Evolutionary conservation across 2,329 filamentous ascomycete genomes (phyloP), one percentile per base, ranked within the genome.

Genomic region (Sclerotinia subarctica): DNA sequence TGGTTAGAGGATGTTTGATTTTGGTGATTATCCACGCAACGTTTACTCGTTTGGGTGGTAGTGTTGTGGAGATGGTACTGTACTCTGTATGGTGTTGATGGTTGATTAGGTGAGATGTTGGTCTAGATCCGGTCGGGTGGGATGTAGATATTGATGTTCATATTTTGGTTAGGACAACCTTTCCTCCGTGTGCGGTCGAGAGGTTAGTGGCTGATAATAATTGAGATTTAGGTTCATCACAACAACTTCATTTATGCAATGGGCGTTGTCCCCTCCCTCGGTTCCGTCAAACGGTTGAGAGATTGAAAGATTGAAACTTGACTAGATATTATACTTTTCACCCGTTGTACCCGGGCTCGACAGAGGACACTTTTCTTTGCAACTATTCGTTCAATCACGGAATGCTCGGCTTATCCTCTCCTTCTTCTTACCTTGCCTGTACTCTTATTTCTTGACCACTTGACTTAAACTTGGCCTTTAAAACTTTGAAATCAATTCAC

Each of bases 181-280:
- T 42, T 52, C 15, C 35, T 38, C 35, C 10, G 38, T 42, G 5
- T 42, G 11, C 29, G 57, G 47, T 60, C 47, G 57, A 60, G 57
- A 32, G 57, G 13, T 15, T n/a, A 10, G 42, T 59, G 26, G 57
- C 35, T 58, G 3, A 13, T 24, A 29, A 58, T 29, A 21, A 15
- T 46, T 46, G 42, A 32, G 38, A 46, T 46, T 46, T n/a, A 46
- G 17, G 57, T 59, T 59, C 38, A 46, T 60, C 42, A 47, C 42
- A 60, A 47, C 26, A 60, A 32, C 11, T 2, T 32, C 32, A 29
- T 60, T 60, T n/a, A 60, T 60, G 42, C 57, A 60, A 60, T n/a
- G 29, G 19, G 38, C 19, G 47, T 32, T 3, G 26, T 47, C n/a
- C 24, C 29, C 38, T 10, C 29, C 57, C 56, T 44, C 26, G 26